Evolutionary conservation across 2,329 filamentous ascomycete genomes (phyloP).

Genomic region (Aspergillus sclerotialis): DNA sequence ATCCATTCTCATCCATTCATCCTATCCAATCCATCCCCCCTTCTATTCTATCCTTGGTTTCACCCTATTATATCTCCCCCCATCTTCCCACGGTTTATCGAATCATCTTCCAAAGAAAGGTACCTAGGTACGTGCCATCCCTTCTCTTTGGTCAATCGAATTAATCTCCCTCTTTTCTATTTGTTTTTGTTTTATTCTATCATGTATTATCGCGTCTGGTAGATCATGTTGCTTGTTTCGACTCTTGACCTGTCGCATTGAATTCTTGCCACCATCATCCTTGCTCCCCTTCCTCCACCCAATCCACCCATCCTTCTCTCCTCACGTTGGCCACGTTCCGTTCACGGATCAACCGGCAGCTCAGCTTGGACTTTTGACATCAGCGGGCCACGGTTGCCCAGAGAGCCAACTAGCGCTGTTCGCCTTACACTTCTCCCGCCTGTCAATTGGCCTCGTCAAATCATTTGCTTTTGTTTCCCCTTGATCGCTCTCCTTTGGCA

Average conservation of each 20-base stretch:
- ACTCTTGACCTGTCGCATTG: background rate
- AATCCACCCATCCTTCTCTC: background rate
- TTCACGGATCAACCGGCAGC: background rate
- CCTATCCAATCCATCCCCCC: too few relatives aligned
- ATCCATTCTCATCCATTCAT: too few relatives aligned
- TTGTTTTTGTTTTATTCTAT: background rate
- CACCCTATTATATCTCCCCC: too few relatives aligned
- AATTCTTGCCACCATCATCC: background rate
- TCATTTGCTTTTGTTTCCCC: conserved; percentile 10
- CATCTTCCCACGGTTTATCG: background rate
- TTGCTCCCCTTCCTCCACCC: background rate
- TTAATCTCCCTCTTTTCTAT: background rate
- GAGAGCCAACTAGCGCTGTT: background rate
- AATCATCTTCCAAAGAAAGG: background rate
- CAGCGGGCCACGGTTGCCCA: background rate
- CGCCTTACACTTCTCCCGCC: conserved; percentile 6
- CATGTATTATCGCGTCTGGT: background rate
- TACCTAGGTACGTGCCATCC: background rate
- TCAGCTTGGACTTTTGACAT: background rate
- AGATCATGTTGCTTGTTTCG: too few relatives aligned
- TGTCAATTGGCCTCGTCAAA: conserved; percentile 8
- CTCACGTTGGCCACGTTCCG: background rate
- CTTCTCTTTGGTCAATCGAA: background rate
- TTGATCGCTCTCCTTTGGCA: conserved; percentile 11
- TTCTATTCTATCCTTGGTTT: too few relatives aligned